A percentile compares a stretch with the other conserved stretches of the same genome.
Evolutionary conservation across 495 filamentous ascomycete species (phyloP).

Genomic region (Penicillium atrosanguineum): DNA sequence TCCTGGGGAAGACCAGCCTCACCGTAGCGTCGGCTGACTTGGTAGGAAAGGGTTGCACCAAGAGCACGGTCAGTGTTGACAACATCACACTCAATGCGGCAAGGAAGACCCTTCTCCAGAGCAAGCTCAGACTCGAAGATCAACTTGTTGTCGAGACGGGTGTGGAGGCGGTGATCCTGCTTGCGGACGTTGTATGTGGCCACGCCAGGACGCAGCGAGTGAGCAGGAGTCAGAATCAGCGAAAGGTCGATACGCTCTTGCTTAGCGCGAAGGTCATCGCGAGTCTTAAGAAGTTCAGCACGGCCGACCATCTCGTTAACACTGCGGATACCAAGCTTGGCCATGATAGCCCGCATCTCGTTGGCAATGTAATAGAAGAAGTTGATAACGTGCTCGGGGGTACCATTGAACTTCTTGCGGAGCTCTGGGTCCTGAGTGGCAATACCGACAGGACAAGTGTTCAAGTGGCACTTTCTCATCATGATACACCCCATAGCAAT

Average conservation of each 20-base stretch:
- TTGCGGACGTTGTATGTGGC: conserved; percentile 99
- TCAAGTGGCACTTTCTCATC: conserved; percentile 67
- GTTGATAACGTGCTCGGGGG: conserved; percentile 98
- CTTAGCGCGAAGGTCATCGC: conserved; percentile 90
- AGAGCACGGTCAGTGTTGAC: conserved; percentile 97
- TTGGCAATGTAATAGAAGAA: conserved; percentile 99
- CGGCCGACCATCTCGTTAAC: conserved; percentile 99
- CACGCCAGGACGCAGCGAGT: conserved; percentile 90
- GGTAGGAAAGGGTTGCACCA: conserved; percentile 94
- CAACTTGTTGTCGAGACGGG: conserved; percentile 96
- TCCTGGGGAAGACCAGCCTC: conserved; percentile 89
- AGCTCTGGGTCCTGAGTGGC: conserved; percentile 96
- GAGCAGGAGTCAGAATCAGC: conserved; percentile 92
- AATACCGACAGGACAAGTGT: conserved; percentile 95
- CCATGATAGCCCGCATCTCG: conserved; percentile 98
- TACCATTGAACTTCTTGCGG: conserved; percentile 90
- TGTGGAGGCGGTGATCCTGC: conserved; percentile 93
- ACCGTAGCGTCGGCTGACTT: conserved; percentile 90
- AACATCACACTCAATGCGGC: conserved; percentile 94
- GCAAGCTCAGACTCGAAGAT: conserved; percentile 97
- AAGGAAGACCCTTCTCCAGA: conserved; percentile 92
- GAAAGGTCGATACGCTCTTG: conserved; percentile 93
- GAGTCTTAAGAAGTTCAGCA: conserved; percentile 80
- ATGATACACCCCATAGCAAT: conserved; percentile 98
- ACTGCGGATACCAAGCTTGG: conserved; percentile 88